These are phyloP conservation scores for Paramecium tetraurelia DNA, from an alignment of 73 alveolate genomes.

Conservation along the genomic window DNA sequence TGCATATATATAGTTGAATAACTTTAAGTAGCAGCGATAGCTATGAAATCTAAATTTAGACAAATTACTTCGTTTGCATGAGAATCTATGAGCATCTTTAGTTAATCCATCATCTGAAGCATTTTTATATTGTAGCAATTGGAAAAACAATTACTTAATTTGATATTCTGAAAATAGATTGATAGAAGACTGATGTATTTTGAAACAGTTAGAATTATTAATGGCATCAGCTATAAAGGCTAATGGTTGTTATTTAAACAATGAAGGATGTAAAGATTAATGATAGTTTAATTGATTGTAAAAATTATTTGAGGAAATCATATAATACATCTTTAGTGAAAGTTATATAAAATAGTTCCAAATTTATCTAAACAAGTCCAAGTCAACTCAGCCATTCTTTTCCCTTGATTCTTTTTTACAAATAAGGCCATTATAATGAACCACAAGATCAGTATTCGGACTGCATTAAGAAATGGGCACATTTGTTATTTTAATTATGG, in stretches of 20 bases:
- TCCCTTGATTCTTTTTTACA: neutral
- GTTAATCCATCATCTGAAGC: conserved; percentile 74
- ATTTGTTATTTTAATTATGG: neutral
- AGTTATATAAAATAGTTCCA: neutral
- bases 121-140: conserved; percentile 59
- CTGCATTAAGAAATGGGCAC: conserved; percentile 9
- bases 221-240: conserved; percentile 28
- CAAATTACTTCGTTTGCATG: conserved; percentile 54
- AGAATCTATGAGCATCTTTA: conserved; percentile 78
- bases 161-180: conserved; percentile 63
- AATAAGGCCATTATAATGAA: neutral
- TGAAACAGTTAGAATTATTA: conserved; percentile 63
- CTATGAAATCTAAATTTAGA: neutral
- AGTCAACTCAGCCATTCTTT: neutral
- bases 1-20: conserved; percentile 18
- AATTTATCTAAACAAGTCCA: neutral
- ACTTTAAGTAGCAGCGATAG: conserved; percentile 56
- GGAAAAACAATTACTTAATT: conserved; percentile 70
- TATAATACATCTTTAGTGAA: conserved; percentile 3
- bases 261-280: neutral
- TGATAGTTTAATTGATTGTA: neutral
- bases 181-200: conserved; percentile 61
- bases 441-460: neutral
- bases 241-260: neutral
- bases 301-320: neutral